Conservation (phyloP, 176 grass and related monocot genomes). For the Saccharum spontaneum region DNA sequence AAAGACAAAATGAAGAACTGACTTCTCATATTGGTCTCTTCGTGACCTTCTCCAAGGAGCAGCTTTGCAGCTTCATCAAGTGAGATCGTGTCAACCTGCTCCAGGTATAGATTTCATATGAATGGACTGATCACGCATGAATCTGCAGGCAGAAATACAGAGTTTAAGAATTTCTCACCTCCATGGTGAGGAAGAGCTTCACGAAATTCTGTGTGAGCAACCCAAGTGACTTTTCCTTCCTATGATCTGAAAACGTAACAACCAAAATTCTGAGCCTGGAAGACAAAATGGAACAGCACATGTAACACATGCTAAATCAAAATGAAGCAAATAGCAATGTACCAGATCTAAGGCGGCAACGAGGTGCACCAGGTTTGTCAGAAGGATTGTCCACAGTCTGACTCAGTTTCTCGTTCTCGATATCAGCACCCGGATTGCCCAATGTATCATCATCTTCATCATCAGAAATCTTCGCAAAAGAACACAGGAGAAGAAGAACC, state of each 20-base stretch:
- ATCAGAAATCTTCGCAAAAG: constrained; percentile 48
- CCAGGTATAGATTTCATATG: background rate
- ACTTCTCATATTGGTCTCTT: constrained; percentile 86
- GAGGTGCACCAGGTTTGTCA: constrained; percentile 30
- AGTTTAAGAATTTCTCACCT: constrained; percentile 44
- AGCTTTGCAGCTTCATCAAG: constrained; percentile 78
- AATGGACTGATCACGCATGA: background rate
- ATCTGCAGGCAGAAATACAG: constrained; percentile 1
- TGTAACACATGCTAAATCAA: background rate
- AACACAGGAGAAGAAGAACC: constrained; percentile 16
- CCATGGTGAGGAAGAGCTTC: constrained; percentile 81
- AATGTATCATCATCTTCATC: constrained; percentile 63
- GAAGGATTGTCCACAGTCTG: constrained; percentile 37
- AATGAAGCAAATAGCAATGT: constrained; percentile 7
- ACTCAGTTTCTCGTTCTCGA: constrained; percentile 48
- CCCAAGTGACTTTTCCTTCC: constrained; percentile 89
- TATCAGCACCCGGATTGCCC: constrained; percentile 39
- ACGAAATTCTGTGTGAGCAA: constrained; percentile 90
- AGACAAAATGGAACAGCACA: background rate
- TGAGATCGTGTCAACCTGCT: constrained; percentile 62
- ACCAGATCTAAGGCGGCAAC: constrained; percentile 59
- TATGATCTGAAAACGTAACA: constrained; percentile 48
- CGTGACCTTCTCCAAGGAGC: constrained; percentile 69
- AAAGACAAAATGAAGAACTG: background rate
- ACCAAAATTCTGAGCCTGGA: background rate